A percentile compares a stretch with the other conserved stretches of the same genome.
phyloP scores from a whole-genome alignment of 495 filamentous ascomycete species.

The Hyaloscypha hepaticicola region DNA sequence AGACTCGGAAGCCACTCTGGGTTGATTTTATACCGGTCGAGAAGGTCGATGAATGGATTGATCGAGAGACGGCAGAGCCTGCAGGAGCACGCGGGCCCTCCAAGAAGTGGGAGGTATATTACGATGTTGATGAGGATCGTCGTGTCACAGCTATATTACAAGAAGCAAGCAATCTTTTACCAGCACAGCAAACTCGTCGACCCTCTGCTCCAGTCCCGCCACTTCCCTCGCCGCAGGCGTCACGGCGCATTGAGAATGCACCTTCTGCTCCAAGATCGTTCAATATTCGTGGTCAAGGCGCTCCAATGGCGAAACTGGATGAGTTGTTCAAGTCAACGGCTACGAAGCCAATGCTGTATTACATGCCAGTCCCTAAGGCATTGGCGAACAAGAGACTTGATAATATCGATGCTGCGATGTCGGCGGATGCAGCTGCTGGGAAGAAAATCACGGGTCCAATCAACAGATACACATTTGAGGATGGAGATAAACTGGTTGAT shows the following conservation, averaged over 20 bases:
- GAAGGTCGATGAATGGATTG: constrained; percentile 71
- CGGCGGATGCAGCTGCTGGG: constrained; percentile 42
- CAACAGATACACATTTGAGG: constrained; percentile 77
- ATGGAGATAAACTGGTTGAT: constrained; percentile 68
- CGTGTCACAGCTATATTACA: constrained; percentile 53
- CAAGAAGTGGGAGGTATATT: constrained; percentile 68
- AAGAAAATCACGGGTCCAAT: constrained; percentile 58
- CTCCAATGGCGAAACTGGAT: constrained; percentile 14
- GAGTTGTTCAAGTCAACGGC: constrained; percentile 30
- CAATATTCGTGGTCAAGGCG: constrained; percentile 5
- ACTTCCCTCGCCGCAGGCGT: background rate
- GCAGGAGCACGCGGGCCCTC: constrained; percentile 44
- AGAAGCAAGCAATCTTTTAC: constrained; percentile 38
- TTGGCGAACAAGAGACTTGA: constrained; percentile 65
- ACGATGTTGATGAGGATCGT: constrained; percentile 55
- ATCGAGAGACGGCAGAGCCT: constrained; percentile 56
- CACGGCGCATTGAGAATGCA: constrained; percentile 41
- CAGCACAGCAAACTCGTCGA: constrained; percentile 38
- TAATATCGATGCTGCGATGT: constrained; percentile 54
- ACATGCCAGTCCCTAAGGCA: constrained; percentile 48
- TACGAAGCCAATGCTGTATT: constrained; percentile 40
- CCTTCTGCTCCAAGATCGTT: constrained; percentile 41
- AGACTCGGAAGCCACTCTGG: constrained; percentile 79
- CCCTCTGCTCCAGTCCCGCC: constrained; percentile 3
- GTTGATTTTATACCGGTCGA: constrained; percentile 88